Evolutionary conservation across 257 asterid species (phyloP).

Genomic region (Gentiana straminea): DNA sequence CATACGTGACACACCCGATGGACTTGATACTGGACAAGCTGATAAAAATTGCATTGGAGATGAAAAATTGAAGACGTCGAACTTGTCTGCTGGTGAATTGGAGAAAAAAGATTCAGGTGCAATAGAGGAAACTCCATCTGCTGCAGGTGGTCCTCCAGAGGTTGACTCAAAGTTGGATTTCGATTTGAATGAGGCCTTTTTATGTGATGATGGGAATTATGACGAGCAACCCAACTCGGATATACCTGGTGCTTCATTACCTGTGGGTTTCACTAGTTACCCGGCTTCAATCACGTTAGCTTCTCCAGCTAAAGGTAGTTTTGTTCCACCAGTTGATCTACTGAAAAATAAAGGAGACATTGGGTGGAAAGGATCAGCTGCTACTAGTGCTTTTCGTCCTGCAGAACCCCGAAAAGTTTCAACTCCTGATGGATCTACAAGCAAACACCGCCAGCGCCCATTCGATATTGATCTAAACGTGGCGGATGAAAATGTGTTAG

Average conservation of each 20-base stretch:
- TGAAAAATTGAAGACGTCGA: conserved; percentile 18
- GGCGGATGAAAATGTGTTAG: conserved; percentile 36
- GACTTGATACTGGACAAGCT: conserved; percentile 18
- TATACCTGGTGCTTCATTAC: conserved; percentile 21
- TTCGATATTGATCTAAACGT: conserved; percentile 46
- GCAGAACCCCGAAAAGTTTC: conserved; percentile 78
- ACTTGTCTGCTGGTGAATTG: conserved; percentile 10
- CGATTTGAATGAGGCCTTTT: conserved; percentile 71
- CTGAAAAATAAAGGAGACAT: conserved; percentile 65
- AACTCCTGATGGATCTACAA: conserved; percentile 27
- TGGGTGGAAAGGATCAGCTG: conserved; percentile 97
- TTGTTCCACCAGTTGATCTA: conserved; percentile 83
- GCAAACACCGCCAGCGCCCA: conserved; percentile 31
- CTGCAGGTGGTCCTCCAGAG: conserved; percentile 23
- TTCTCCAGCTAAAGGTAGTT: conserved; percentile 82
- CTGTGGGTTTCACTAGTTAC: conserved; percentile 24
- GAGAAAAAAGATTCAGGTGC: conserved; percentile 21
- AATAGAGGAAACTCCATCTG: conserved; percentile 15
- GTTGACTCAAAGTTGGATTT: conserved; percentile 38
- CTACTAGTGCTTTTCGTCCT: conserved; percentile 97
- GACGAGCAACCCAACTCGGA: conserved; percentile 33
- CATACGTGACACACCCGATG: conserved; percentile 15
- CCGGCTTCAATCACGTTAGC: conserved; percentile 71
- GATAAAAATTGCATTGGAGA: conserved; percentile 17
- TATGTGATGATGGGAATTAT: conserved; percentile 60